Base-by-base conservation (phyloP, 495 filamentous ascomycete species). In the Penicillium bialowiezense region DNA sequence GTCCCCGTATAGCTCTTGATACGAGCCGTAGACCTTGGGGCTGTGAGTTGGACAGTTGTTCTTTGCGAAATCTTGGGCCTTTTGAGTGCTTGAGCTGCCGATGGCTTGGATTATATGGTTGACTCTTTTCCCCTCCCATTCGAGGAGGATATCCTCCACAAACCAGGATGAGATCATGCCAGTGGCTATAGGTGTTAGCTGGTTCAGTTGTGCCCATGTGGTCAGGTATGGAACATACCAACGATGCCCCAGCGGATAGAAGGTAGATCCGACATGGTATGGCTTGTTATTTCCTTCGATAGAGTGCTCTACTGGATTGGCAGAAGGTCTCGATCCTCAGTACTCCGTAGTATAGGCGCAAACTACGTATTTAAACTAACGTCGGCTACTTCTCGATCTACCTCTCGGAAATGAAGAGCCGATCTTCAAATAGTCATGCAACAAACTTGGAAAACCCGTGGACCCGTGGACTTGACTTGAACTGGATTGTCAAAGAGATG, bases 1-100 rank as follows among this genome's bases (percentile, higher is more conserved):
- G 48, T 73, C 63, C 0, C 49, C 33, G 44, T 70, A 60, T 48
- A 71, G 54, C 15, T 63, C 49, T n/a, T 59, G 49, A 37, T 71
- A 71, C 6, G 51, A 48, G n/a, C 47, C 55, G 39, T 69, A 71
- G 3, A 67, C 53, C 4, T 18, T 37, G 5, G 66, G 60, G 8
- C 14, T 36, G 12, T 48, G 29, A 1, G 38, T 19, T 10, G 41
- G 41, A 7, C 53, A 59, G 15, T 52, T 50, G 35, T 57, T 54
- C 17, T 50, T 19, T 5, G 50, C 53, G 36, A 72, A 70, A 8
- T 48, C 49, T 19, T 61, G 24, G 21, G 58, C 68, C 39, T 63
- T 63, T 14, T 65, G 47, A 3, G 52, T 26, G 17, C 40, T 59
- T 12, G 68, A 70, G 12, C 67, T 55, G 6, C 67, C 69, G 46